Percentiles rank a stretch among this genome's conserved stretches.
phyloP scores from a whole-genome alignment of 306 rosid species.

The Dryas alaskensis region DNA sequence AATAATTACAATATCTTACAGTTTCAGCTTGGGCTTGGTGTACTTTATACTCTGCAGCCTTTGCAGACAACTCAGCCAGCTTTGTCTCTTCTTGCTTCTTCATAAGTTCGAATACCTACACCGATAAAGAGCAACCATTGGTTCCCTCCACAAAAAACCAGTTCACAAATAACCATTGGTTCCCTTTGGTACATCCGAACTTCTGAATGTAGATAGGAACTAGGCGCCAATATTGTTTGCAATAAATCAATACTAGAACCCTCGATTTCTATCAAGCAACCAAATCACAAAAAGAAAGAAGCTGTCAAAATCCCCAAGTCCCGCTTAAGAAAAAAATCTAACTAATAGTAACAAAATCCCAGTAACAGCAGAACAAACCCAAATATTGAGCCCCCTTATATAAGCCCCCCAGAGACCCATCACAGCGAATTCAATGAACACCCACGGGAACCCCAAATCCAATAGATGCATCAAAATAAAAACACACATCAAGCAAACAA shows the following conservation, averaged over 20 bases:
- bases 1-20: conserved; percentile 39
- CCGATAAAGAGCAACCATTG: neutral
- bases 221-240: neutral
- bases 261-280: neutral
- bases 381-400: neutral
- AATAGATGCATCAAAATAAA: neutral
- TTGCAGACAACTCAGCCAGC: conserved; percentile 61
- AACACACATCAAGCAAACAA: neutral
- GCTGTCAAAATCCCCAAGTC: neutral
- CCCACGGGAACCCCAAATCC: neutral
- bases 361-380: neutral
- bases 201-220: neutral
- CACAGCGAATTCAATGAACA: neutral
- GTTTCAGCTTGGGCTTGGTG: conserved; percentile 76
- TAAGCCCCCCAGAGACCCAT: neutral
- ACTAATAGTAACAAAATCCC: neutral
- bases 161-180: neutral
- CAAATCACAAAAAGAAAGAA: neutral
- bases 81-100: conserved; percentile 81
- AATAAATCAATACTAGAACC: neutral
- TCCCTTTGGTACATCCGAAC: neutral
- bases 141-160: neutral
- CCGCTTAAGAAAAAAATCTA: neutral
- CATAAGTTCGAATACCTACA: conserved; percentile 59
- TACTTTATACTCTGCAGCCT: conserved; percentile 69